Conservation (phyloP, 1,284 basidiomycete genomes). For the Singerocomus inundabilis region DNA sequence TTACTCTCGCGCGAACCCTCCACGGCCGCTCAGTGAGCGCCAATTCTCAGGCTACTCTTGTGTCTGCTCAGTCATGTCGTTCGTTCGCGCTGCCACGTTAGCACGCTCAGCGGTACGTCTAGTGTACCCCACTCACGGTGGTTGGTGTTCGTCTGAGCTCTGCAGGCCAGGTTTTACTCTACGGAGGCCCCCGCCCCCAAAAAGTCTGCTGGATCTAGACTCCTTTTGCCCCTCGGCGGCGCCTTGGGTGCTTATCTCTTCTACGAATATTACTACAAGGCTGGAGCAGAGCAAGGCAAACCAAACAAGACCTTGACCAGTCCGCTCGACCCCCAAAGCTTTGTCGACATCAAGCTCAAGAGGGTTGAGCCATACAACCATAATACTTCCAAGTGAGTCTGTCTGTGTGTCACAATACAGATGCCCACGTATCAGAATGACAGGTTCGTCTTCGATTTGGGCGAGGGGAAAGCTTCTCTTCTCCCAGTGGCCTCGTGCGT, state of each 20-base stretch:
- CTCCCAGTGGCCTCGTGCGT: constrained; percentile 76
- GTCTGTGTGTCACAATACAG: not conserved
- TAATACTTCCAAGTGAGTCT: constrained; percentile 69
- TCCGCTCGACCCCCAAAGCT: constrained; percentile 72
- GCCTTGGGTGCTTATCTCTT: constrained; percentile 24
- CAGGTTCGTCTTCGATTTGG: constrained; percentile 85
- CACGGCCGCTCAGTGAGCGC: not conserved
- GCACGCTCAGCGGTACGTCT: constrained; percentile 41
- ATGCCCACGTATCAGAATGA: constrained; percentile 6
- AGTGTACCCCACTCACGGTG: not conserved
- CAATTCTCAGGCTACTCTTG: constrained; percentile 24
- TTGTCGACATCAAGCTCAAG: constrained; percentile 80
- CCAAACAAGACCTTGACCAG: constrained; percentile 53
- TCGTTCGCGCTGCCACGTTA: constrained; percentile 40
- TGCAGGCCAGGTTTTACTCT: constrained; percentile 41
- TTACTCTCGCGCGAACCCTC: too few species aligned
- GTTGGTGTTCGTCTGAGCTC: not conserved
- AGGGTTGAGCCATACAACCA: constrained; percentile 90
- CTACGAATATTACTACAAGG: constrained; percentile 25
- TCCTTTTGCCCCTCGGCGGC: constrained; percentile 40
- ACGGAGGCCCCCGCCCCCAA: constrained; percentile 44
- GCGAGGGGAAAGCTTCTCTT: constrained; percentile 76
- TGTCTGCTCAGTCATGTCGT: constrained; percentile 40
- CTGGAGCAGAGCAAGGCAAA: constrained; percentile 33
- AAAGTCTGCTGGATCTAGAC: constrained; percentile 39